Evolutionary conservation across 441 rosid species (phyloP).

Genomic region (California macrophylla): DNA sequence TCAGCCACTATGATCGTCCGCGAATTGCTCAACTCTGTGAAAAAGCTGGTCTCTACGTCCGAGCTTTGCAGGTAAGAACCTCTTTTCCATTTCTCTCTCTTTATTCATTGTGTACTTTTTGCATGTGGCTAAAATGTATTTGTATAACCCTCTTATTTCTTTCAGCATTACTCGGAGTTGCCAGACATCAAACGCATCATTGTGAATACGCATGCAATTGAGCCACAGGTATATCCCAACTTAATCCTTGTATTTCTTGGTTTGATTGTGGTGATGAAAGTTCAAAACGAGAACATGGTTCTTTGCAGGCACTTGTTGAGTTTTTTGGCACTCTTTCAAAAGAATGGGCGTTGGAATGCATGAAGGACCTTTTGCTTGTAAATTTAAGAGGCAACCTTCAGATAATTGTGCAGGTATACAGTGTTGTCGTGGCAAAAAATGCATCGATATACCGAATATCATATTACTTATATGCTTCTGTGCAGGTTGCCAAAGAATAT

Average conservation of each 20-base stretch:
- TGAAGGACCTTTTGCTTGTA: conserved; percentile 21
- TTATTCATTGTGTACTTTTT: conserved; percentile 3
- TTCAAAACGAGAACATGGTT: not conserved
- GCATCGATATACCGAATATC: not conserved
- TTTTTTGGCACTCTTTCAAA: conserved; percentile 21
- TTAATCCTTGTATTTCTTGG: not conserved
- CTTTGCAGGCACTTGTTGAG: conserved; percentile 19
- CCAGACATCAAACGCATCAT: conserved; percentile 27
- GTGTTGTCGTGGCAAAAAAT: not conserved
- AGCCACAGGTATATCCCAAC: conserved; percentile 17
- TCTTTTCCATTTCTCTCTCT: conserved; percentile 5
- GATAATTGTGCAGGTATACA: conserved; percentile 26
- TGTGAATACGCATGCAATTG: conserved; percentile 22
- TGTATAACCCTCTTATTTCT: conserved; percentile 5
- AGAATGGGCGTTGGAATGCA: conserved; percentile 26
- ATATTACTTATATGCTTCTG: conserved; percentile 11
- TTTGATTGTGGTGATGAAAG: not conserved
- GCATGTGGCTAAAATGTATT: conserved; percentile 4
- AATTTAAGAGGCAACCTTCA: conserved; percentile 26
- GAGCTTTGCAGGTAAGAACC: conserved; percentile 24
- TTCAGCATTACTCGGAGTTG: conserved; percentile 25
- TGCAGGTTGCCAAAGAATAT: conserved; percentile 53
- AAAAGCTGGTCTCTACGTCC: conserved; percentile 25
- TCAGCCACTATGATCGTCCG: conserved; percentile 28
- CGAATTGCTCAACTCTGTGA: conserved; percentile 24